These are phyloP conservation scores for Dactylellina parvicollis DNA, from an alignment of 2,329 filamentous ascomycete species.

Conservation along the genomic window DNA sequence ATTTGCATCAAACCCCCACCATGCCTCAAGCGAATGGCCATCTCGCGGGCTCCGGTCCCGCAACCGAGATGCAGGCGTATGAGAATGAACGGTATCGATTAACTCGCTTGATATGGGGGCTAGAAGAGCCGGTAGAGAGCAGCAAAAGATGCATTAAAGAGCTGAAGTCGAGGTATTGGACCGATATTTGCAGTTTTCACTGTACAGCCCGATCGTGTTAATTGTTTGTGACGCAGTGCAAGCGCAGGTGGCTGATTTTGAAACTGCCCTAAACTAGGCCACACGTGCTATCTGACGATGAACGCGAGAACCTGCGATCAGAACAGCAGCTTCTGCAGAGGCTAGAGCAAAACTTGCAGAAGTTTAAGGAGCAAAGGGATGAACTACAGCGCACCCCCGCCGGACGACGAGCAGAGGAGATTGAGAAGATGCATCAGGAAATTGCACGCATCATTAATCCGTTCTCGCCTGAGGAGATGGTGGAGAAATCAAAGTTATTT, in stretches of 20 bases:
- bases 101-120: constrained; percentile 42
- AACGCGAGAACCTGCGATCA: constrained; percentile 44
- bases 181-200: neutral
- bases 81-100: constrained; percentile 33
- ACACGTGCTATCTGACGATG: constrained; percentile 43
- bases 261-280: constrained; percentile 41
- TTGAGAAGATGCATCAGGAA: constrained; percentile 46
- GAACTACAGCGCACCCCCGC: constrained; percentile 21
- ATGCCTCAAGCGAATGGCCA: constrained; percentile 37
- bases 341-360: constrained; percentile 34
- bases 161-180: constrained; percentile 29
- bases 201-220: constrained; percentile 14
- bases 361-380: constrained; percentile 39
- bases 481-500: constrained; percentile 27
- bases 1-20: constrained; percentile 15
- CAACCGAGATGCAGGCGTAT: constrained; percentile 36
- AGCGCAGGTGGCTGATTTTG: constrained; percentile 53
- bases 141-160: constrained; percentile 35
- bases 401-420: constrained; percentile 45
- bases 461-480: constrained; percentile 33
- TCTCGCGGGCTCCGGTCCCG: constrained; percentile 40
- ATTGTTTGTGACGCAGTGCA: constrained; percentile 47
- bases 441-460: constrained; percentile 27
- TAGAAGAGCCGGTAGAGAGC: constrained; percentile 44
- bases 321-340: constrained; percentile 35